These are phyloP conservation scores for Cercospora beticola DNA, from an alignment of 2,329 filamentous ascomycete species.

Conservation along the genomic window DNA sequence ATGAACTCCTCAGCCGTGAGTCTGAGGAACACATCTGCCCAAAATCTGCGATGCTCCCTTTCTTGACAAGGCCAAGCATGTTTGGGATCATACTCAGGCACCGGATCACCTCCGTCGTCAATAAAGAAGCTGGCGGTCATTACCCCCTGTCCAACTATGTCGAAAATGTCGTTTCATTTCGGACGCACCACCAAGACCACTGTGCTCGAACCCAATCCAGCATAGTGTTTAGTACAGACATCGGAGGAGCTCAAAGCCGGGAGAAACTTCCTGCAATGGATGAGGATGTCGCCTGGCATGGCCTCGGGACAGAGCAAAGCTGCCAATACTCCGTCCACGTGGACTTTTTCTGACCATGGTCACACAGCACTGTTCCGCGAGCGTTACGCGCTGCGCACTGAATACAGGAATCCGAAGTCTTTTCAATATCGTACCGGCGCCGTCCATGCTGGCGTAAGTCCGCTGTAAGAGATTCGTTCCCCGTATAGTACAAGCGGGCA, in stretches of 20 bases:
- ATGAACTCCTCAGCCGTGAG: not conserved
- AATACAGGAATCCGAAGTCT: not conserved
- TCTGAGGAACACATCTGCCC: not conserved
- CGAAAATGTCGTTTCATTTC: not conserved
- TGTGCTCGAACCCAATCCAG: not conserved
- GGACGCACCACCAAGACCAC: not conserved
- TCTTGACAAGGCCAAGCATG: not conserved
- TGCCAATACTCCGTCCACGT: not conserved
- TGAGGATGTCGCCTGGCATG: not conserved
- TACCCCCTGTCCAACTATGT: not conserved
- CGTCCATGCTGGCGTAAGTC: not conserved
- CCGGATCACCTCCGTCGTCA: rapidly evolving
- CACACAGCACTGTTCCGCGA: not conserved
- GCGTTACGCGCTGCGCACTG: not conserved
- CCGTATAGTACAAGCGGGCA: not conserved
- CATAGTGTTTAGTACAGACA: rapidly evolving
- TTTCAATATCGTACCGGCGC: not conserved
- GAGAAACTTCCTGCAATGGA: not conserved
- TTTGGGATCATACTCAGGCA: rapidly evolving
- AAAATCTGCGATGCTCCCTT: not conserved
- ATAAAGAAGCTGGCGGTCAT: not conserved
- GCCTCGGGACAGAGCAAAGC: not conserved
- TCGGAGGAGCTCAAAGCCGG: not conserved
- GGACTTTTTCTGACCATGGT: not conserved
- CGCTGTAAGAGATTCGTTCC: not conserved